Base-by-base conservation (phyloP, 2,329 filamentous ascomycete species). In the Diaporthe aspalathi region DNA sequence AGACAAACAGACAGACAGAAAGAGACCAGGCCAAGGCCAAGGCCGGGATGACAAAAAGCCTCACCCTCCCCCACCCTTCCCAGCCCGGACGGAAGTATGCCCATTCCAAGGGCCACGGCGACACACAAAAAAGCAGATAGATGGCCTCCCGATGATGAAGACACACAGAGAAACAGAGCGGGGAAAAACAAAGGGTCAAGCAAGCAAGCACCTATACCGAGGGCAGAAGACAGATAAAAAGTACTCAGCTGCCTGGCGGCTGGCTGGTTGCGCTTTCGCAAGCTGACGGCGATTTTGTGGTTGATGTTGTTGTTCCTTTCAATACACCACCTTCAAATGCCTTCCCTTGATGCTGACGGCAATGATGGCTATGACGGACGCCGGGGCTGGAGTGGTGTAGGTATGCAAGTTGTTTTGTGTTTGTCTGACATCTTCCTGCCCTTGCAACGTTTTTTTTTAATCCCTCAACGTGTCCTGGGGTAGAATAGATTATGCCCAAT, bases 141-240 rank as follows among this genome's bases (percentile, higher is more conserved):
- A 35, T 63, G 38, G 47, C 27, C 27, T 49, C 12, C 17, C n/a
- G 20, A 24, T 11, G 5, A 22, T 24, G 12, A 63, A 63, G 43
- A 24, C 49, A 63, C 57, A 63, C 57, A 63, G 43, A 63, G 57
- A 63, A 63, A 49, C 43, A 49, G 35, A 63, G 12, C 6, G 35
- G 43, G 43, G 27, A 35, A 63, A 35, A 9, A 9, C 32, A 35
- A 38, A 11, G 8, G 32, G 32, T 8, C 5, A 12, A 38, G 35
- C 35, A 6, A 24, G 14, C 20, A 22, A 24, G 29, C 7, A 24
- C 40, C 20, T 49, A 9, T 16, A 49, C 43, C 20, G 38, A 24
- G 29, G 32, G 53, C 12, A 16, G 2, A 56, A 32, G n/a, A n/a
- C n/a, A n/a, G n/a, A n/a, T 12, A 29, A 2, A 38, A 11, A 63